A percentile compares a stretch with the other conserved stretches of the same genome.
phyloP scores from a whole-genome alignment of 2,329 filamentous ascomycete genomes.

The Samsoniella hepiali region DNA sequence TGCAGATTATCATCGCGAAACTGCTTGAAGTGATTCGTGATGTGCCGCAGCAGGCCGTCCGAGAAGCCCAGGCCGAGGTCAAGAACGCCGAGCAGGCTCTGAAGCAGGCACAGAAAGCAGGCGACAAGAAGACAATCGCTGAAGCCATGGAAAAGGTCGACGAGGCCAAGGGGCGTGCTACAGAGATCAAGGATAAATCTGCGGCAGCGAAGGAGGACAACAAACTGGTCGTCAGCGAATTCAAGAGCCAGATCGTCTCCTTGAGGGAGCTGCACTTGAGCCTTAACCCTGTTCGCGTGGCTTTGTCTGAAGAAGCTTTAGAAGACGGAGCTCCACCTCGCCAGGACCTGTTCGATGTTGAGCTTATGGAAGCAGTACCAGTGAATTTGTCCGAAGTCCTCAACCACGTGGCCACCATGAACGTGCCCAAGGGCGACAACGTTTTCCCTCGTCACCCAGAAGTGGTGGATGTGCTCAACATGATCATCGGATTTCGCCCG shows the following conservation, averaged over 20 bases:
- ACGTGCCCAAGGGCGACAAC: conserved; percentile 33
- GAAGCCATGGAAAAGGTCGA: neutral
- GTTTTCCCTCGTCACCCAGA: conserved; percentile 49
- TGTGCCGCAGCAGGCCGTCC: neutral
- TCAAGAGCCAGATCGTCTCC: conserved; percentile 47
- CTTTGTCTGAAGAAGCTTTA: conserved; percentile 33
- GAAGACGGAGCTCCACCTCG: neutral
- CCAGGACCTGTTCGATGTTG: conserved; percentile 36
- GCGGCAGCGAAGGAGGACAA: conserved; percentile 13
- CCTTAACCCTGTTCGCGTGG: conserved; percentile 33
- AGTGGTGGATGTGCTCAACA: conserved; percentile 49
- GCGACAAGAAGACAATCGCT: neutral
- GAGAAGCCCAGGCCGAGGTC: neutral
- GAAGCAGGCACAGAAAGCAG: neutral
- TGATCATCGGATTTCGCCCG: conserved; percentile 47
- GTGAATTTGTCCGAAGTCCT: conserved; percentile 40
- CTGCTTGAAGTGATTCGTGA: conserved; percentile 37
- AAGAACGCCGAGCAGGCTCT: neutral
- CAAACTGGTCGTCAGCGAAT: conserved; percentile 44
- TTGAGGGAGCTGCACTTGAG: conserved; percentile 35
- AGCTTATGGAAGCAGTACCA: conserved; percentile 39
- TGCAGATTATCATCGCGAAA: conserved; percentile 40
- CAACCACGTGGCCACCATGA: conserved; percentile 44
- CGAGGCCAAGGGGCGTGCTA: neutral
- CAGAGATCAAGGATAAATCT: neutral